Evolutionary conservation across 345 rosid species (phyloP).

Genomic region (Kandelia obovata): DNA sequence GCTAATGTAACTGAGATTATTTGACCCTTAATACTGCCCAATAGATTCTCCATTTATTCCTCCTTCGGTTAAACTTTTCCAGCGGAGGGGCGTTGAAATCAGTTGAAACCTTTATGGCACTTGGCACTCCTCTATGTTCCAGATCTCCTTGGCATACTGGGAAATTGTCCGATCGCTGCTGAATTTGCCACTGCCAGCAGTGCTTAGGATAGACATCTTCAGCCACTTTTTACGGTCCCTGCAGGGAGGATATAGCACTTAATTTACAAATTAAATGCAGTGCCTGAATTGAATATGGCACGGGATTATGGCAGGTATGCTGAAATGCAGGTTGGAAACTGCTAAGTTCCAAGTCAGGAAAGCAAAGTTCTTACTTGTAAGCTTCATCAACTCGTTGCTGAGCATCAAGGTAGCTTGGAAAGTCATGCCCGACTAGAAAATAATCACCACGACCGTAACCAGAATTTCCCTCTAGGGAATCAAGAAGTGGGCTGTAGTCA

Average conservation of each 20-base stretch:
- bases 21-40: no score
- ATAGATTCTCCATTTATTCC: no score
- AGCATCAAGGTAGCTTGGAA: slow-evolving; percentile 78
- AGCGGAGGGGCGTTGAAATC: no score
- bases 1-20: no score
- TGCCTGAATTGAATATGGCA: not conserved
- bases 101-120: slow-evolving; percentile 40
- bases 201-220: slow-evolving; percentile 86
- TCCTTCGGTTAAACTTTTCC: no score
- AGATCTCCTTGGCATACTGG: slow-evolving; percentile 86
- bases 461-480: slow-evolving; percentile 87
- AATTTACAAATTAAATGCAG: not conserved
- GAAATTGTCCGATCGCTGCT: slow-evolving; percentile 85
- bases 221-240: slow-evolving; percentile 81
- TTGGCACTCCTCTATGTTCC: slow-evolving; percentile 77
- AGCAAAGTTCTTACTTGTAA: slow-evolving; percentile 61
- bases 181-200: slow-evolving; percentile 90
- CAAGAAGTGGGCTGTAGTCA: slow-evolving; percentile 83
- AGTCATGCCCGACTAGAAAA: slow-evolving; percentile 90
- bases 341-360: not conserved
- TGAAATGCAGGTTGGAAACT: not conserved
- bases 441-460: slow-evolving; percentile 96
- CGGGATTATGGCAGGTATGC: not conserved
- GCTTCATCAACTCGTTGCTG: slow-evolving; percentile 81
- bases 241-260: slow-evolving; percentile 13